Evolutionary conservation across 495 filamentous ascomycete species (phyloP).

Genomic region (Daldinia vernicosa): DNA sequence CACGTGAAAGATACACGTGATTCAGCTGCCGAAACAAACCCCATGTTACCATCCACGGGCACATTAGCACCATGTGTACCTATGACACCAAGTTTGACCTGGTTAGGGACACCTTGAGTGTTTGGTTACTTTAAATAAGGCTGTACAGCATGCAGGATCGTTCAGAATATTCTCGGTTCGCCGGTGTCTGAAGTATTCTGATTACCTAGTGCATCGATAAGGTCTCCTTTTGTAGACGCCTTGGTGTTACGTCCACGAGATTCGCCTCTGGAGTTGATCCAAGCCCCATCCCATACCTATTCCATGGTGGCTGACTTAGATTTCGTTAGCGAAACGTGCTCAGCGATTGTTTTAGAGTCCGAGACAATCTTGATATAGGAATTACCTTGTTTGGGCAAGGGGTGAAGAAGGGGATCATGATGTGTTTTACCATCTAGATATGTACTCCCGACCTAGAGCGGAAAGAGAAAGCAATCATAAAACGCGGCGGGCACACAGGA

Average conservation of each 20-base stretch:
- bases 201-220: background rate
- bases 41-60: conserved; percentile 13
- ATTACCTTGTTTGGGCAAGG: background rate
- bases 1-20: background rate
- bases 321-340: conserved; percentile 7
- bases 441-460: conserved; percentile 12
- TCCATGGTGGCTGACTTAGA: background rate
- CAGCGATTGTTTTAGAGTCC: background rate
- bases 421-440: conserved; percentile 32
- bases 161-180: background rate
- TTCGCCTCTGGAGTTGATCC: background rate
- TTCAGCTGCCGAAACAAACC: conserved; percentile 32
- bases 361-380: conserved; percentile 20
- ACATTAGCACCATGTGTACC: background rate
- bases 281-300: background rate
- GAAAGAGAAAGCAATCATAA: background rate
- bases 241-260: background rate
- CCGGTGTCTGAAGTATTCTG: background rate
- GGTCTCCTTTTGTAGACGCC: background rate
- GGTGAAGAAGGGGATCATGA: background rate
- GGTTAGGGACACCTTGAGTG: background rate
- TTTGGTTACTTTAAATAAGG: background rate
- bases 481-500: conserved; percentile 4
- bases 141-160: background rate
- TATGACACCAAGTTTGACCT: background rate